phyloP scores from a whole-genome alignment of 192 early-diverging fungal species.

The Geranomyces michiganensis region DNA sequence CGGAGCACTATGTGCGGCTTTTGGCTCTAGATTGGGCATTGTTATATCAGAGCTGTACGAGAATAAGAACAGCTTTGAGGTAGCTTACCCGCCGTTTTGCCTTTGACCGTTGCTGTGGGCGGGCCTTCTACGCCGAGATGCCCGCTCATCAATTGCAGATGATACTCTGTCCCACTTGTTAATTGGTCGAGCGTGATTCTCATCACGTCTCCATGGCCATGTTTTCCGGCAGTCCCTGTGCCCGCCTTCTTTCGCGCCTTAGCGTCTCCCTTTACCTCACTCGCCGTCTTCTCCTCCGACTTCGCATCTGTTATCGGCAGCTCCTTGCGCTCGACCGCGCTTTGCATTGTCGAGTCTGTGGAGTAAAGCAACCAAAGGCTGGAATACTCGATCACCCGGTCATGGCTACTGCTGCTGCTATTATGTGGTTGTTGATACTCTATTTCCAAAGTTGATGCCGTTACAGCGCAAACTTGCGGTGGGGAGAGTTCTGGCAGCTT shows the following conservation, averaged over 20 bases:
- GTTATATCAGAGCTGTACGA: too few species aligned
- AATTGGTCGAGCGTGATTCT: conserved; percentile 18
- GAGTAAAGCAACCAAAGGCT: conserved; percentile 19
- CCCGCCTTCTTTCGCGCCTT: background rate
- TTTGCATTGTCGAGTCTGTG: conserved; percentile 23
- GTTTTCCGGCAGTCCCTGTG: conserved; percentile 5
- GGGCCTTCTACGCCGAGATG: conserved; percentile 41
- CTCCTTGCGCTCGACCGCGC: background rate
- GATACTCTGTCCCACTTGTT: conserved; percentile 35
- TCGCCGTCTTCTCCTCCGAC: background rate
- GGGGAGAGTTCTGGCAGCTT: conserved; percentile 11
- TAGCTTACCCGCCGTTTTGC: conserved; percentile 2
- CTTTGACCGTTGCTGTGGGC: conserved; percentile 21
- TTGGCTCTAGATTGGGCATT: too few species aligned
- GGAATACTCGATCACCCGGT: conserved; percentile 1
- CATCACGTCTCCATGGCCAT: background rate
- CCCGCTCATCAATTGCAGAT: conserved; percentile 38
- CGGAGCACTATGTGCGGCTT: background rate
- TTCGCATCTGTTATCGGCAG: background rate
- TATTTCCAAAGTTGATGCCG: background rate
- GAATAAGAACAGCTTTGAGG: too few species aligned
- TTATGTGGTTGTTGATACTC: background rate
- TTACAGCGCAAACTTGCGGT: background rate
- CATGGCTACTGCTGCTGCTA: background rate
- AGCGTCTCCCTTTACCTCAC: background rate